Base-by-base conservation (phyloP, 305 asterid genomes). In the Rubia balearica region DNA sequence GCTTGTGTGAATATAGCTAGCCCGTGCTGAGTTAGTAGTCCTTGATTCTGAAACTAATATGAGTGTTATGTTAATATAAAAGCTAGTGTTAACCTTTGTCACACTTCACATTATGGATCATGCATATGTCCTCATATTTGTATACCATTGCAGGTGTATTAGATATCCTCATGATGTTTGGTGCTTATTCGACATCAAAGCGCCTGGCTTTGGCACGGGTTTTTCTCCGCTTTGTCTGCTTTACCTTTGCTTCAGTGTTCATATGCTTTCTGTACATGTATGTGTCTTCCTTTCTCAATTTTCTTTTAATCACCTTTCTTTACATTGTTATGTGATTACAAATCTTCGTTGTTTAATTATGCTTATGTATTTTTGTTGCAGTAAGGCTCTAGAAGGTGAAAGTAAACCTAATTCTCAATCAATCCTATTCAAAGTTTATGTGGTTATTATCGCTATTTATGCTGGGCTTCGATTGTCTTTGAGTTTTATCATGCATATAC, bases 181-280 rank as follows among this genome's bases (percentile, higher is more conserved):
- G 99, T 73, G 99, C 99, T 59, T 94, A 89, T 75, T 84, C 97
- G 65, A 88, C 98, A 66, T 83, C 97, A 73, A 90, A 90, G 77
- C 82, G 84, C 69, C 68, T 91, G 65, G 98, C 99, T 71, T 89
- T 91, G 72, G 57, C 87, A 76, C 86, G 98, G 75, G 88, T 91
- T 75, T 91, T 94, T 80, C 89, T 91, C 70, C 98, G 98, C 73
- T 88, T 91, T 71, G 80, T 90, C 62, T 80, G 84, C 88, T 89
- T 87, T 76, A 80, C 85, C 73, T 56, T 81, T 65, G 74, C 88
- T 77, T 87, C 99, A 62, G 85, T 81, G 73, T 69, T 87, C 83
- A 87, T 94, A 73, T 88, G 97, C 81, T 91, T 91, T 84, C 95
- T 91, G 73, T 94, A 91, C 66, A 95, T 90, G 99, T 94, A 89